Conservation (phyloP, 1,139 yeast genomes). For the Magnusiomyces sp. region DNA sequence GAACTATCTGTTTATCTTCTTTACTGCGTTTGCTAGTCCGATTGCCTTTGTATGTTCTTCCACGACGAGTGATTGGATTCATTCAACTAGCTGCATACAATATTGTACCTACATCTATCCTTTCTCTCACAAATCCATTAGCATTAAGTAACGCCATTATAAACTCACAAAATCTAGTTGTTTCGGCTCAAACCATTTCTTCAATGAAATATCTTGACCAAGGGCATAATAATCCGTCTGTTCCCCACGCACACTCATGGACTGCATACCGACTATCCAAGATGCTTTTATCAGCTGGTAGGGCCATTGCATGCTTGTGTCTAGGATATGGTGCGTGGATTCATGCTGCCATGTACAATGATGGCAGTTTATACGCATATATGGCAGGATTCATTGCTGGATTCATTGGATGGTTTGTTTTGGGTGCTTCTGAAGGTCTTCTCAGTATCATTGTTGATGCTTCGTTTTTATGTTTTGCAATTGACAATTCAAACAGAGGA, state of each 20-base stretch:
- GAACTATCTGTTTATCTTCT: conserved; percentile 34
- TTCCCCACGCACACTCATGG: conserved; percentile 16
- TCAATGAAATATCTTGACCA: conserved; percentile 21
- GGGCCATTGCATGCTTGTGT: conserved; percentile 31
- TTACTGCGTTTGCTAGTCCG: conserved; percentile 29
- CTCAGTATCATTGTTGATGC: conserved; percentile 36
- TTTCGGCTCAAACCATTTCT: conserved; percentile 28
- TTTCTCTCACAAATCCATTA: conserved; percentile 31
- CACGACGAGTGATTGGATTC: conserved; percentile 24
- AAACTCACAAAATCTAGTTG: conserved; percentile 26
- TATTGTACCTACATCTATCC: conserved; percentile 26
- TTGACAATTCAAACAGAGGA: conserved; percentile 29
- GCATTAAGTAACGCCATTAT: conserved; percentile 34
- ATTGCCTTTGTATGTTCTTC: conserved; percentile 32
- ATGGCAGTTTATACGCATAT: conserved; percentile 34
- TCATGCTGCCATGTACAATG: conserved; percentile 31
- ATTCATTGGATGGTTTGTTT: conserved; percentile 37
- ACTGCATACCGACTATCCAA: conserved; percentile 34
- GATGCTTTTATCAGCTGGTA: conserved; percentile 33
- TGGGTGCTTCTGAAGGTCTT: conserved; percentile 38
- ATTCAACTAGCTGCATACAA: conserved; percentile 25
- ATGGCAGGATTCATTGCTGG: conserved; percentile 35
- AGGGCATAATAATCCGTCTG: conserved; percentile 13
- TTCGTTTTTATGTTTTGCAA: conserved; percentile 31
- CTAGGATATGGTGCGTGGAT: conserved; percentile 37